These are phyloP conservation scores for Melocanna baccifera DNA, from an alignment of 176 grass and related monocot genomes.

Conservation along the genomic window DNA sequence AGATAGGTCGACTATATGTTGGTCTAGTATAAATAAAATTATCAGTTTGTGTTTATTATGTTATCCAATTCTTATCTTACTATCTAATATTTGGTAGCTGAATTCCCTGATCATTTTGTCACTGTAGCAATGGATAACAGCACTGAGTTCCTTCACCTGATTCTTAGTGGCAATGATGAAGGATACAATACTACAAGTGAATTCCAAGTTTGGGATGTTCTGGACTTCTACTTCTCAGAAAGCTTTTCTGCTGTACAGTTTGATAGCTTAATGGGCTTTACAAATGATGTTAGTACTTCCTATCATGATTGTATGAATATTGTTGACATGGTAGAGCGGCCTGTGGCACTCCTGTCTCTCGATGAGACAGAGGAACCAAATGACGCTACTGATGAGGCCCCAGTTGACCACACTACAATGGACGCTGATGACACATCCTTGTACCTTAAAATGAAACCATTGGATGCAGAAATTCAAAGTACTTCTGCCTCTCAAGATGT, in stretches of 20 bases:
- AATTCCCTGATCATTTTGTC: slow-evolving; percentile 26
- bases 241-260: slow-evolving; percentile 67
- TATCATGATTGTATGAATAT: slow-evolving; percentile 51
- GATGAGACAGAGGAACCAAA: slow-evolving; percentile 46
- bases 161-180: slow-evolving; percentile 70
- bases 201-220: slow-evolving; percentile 72
- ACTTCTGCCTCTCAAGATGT: slow-evolving; percentile 27
- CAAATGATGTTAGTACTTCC: slow-evolving; percentile 56
- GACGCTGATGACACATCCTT: slow-evolving; percentile 68
- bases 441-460: slow-evolving; percentile 60
- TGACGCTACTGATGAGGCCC: slow-evolving; percentile 18
- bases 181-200: slow-evolving; percentile 48
- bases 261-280: slow-evolving; percentile 75
- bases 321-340: slow-evolving; percentile 70
- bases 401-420: slow-evolving; percentile 14
- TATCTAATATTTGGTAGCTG: slow-evolving; percentile 7
- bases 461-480: slow-evolving; percentile 49
- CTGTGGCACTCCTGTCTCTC: slow-evolving; percentile 60
- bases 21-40: background rate
- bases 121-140: slow-evolving; percentile 54
- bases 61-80: background rate
- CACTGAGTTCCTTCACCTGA: slow-evolving; percentile 63
- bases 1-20: slow-evolving; percentile 7
- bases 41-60: slow-evolving; percentile 9
- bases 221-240: slow-evolving; percentile 74